Evolutionary conservation across 306 rosid genomes (phyloP).

Genomic region (Glycyrrhiza uralensis): DNA sequence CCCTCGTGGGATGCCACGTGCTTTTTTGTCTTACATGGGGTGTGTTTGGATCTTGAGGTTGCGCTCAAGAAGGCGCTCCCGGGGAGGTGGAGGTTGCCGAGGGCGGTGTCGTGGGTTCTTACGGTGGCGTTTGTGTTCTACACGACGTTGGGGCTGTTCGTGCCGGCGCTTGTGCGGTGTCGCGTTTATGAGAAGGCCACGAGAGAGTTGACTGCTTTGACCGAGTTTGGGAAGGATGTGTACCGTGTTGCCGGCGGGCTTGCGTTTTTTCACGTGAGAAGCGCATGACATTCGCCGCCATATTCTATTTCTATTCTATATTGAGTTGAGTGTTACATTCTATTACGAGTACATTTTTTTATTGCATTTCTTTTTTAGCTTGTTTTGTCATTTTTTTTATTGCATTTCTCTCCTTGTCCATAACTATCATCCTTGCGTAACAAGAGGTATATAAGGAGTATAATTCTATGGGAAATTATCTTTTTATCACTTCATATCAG

Average conservation of each 20-base stretch:
- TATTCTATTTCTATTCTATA: no score
- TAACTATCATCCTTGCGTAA: no score
- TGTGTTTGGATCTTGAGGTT: constrained; percentile 20
- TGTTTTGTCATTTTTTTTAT: no score
- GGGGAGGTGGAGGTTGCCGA: constrained; percentile 14
- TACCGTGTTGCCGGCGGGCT: neutral
- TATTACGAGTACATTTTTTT: no score
- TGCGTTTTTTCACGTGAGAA: neutral
- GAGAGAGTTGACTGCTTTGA: constrained; percentile 10
- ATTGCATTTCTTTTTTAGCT: no score
- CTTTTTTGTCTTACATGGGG: constrained; percentile 33
- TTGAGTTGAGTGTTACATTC: no score
- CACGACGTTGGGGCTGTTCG: constrained; percentile 20
- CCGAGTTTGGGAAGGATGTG: neutral
- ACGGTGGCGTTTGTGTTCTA: constrained; percentile 9
- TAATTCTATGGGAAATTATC: no score
- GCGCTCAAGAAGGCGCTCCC: neutral
- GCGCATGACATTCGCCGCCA: no score
- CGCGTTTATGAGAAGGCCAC: constrained; percentile 20
- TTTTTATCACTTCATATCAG: no score
- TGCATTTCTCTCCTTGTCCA: no score
- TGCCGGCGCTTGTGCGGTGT: constrained; percentile 33
- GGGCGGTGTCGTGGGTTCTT: neutral
- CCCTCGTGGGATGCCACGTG: constrained; percentile 36
- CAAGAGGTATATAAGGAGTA: no score